Conservation (phyloP, 805 yeast genomes). For the Schizosaccharomyces japonicus region DNA sequence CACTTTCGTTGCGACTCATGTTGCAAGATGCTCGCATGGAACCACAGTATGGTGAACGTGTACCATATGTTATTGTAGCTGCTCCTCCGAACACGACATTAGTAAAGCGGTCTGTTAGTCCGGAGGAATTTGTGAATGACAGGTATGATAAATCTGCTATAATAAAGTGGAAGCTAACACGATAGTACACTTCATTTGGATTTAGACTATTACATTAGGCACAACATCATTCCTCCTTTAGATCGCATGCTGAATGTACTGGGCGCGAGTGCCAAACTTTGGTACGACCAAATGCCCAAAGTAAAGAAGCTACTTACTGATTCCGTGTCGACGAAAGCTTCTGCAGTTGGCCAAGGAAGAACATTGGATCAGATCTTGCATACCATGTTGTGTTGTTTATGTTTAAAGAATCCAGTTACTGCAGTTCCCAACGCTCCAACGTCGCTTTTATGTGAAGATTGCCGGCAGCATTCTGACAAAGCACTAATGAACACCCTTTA, state of each 20-base stretch:
- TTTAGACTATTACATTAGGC: constrained; percentile 60
- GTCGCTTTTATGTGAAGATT: no score
- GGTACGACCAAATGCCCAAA: constrained; percentile 52
- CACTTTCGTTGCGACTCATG: constrained; percentile 40
- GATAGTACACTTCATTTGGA: constrained; percentile 40
- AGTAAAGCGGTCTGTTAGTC: constrained; percentile 57
- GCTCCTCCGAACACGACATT: constrained; percentile 33
- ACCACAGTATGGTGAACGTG: constrained; percentile 74
- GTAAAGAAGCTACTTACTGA: not conserved
- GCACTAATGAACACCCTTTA: no score
- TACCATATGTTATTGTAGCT: constrained; percentile 59
- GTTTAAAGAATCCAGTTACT: not conserved
- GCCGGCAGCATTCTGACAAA: no score
- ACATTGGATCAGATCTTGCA: not conserved
- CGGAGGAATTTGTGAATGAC: constrained; percentile 38
- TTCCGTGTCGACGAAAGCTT: not conserved
- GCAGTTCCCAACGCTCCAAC: no score
- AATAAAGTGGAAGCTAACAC: constrained; percentile 9
- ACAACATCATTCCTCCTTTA: constrained; percentile 71
- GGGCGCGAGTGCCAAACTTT: constrained; percentile 54
- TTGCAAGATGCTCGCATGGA: constrained; percentile 44
- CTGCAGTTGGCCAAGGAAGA: not conserved
- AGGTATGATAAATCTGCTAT: not conserved
- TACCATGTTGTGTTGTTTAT: not conserved
- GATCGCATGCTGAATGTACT: constrained; percentile 59